Evolutionary conservation across 805 yeast species (phyloP), one percentile per base, ranked within the genome.

Genomic region (Schwanniomyces polymorphus): DNA sequence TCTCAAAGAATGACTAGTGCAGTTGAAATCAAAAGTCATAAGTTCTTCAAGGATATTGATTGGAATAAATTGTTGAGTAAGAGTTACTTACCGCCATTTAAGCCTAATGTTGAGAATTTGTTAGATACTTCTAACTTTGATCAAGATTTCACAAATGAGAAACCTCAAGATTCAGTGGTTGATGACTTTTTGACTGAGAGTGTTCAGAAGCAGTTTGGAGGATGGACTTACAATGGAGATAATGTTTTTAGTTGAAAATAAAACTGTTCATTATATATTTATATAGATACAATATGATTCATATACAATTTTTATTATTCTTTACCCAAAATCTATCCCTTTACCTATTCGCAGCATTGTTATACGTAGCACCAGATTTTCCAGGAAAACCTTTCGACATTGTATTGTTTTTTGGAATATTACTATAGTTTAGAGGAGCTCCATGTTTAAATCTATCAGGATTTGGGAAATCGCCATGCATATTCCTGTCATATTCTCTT

Each of bases 121-220:
- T 75, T 85, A 40, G 99, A 94, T 61, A 94, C 98, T 1, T 86
- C 96, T 17, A 94, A 94, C 65, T 94, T 94, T 60, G 97, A 92
- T 63, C 81, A 84, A 53, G 96, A 88, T 61, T 94, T 94, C 63
- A 94, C 99, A 5, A 85, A 77, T 59, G 98, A 94, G 60, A 83
- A 85, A 57, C 98, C 99, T 4, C 85, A 89, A 55, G 99, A 94
- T 64, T 88, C 96, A 51, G 97, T 94, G 10, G 97, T 91, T 14
- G 96, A 91, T 64, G 96, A 89, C 60, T 89, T 80, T 56, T 77
- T 94, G 52, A 88, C 95, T 60, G 98, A 91, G 57, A 82, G 91
- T 58, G 97, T 94, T n/a, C 99, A 94, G 68, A 84, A 87, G 63
- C 98, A 94, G 70, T 94, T 94, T 75, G 98, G 97, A 41, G 98